Evolutionary conservation across 257 asterid species (phyloP).

Genomic region (Forsythia viridissima): DNA sequence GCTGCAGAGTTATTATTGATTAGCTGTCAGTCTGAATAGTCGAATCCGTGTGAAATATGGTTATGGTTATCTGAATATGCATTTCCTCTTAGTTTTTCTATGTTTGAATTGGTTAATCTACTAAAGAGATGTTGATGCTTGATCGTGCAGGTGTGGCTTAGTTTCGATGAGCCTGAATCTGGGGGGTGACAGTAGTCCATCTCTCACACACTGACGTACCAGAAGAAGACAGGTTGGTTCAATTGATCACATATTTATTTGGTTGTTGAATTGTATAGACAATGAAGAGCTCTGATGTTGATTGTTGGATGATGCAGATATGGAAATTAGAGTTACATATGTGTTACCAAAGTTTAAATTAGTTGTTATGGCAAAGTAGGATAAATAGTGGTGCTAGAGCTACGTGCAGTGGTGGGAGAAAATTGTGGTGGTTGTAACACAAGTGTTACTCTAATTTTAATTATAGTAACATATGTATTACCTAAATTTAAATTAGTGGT

Average conservation of each 20-base stretch:
- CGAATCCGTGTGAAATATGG: background rate
- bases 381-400: too few species aligned
- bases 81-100: background rate
- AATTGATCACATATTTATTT: background rate
- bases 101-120: background rate
- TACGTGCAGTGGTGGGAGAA: too few species aligned
- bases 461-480: too few species aligned
- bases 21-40: background rate
- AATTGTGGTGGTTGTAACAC: too few species aligned
- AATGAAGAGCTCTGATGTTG: background rate
- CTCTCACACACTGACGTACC: conserved; percentile 84
- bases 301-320: background rate
- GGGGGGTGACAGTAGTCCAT: conserved; percentile 66
- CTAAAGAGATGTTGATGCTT: background rate
- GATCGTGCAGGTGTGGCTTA: conserved; percentile 66
- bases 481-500: too few species aligned
- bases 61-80: background rate
- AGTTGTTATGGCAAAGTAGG: too few species aligned
- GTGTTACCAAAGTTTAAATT: too few species aligned
- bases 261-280: background rate
- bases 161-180: conserved; percentile 84
- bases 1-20: background rate
- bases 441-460: too few species aligned
- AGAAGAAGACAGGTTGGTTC: conserved; percentile 84
- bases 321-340: background rate